Base-by-base conservation (phyloP, 345 rosid species). In the Lagerstroemia speciosa region DNA sequence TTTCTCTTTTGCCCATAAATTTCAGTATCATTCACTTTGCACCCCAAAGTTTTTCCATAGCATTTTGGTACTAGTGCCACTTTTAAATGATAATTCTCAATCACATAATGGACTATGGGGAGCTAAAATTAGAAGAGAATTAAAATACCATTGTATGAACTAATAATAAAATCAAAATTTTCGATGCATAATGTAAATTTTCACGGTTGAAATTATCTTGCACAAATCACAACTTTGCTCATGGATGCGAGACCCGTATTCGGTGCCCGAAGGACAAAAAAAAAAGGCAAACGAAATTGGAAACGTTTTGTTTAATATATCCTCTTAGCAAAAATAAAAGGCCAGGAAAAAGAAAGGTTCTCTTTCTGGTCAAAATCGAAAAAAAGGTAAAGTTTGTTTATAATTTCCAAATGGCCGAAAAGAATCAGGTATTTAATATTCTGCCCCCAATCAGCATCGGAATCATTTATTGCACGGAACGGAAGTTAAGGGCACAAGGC, bases 401-500 rank as follows among this genome's bases (percentile, higher is more conserved):
- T 48, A 12, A 48, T 26, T 2, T 60, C 33, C 34, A 31, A 10
- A 31, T 60, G 64, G 31, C 64, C 64, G 1, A 60, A 60, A 10
- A 26, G 34, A 60, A 26, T 3, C 8, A 16, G 31, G 34, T 60
- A 27, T 60, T 62, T 33, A 32, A 33, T 62, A 62, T 62, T 32
- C 8, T 36, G 0, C 38, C 38, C 30, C 1, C 38, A 17, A 34
- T 31, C 19, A 50, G 46, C 46, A 41, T 3, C 7, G 16, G 46
- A 41, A 41, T 41, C 14, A 41, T 41, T 41, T 14, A 41, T 41
- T 41, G 67, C 67, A 64, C 67, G 10, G 67, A 64, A 64, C 22
- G 10, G 67, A 64, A 64, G 19, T 64, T 64, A 64, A 64, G 67
- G 67, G 16, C 30, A 64, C 37, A 64, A 64, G 67, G 67, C 29